These are phyloP conservation scores for Fusarium incarnatum DNA, from an alignment of 2,329 filamentous ascomycete species.

Conservation along the genomic window DNA sequence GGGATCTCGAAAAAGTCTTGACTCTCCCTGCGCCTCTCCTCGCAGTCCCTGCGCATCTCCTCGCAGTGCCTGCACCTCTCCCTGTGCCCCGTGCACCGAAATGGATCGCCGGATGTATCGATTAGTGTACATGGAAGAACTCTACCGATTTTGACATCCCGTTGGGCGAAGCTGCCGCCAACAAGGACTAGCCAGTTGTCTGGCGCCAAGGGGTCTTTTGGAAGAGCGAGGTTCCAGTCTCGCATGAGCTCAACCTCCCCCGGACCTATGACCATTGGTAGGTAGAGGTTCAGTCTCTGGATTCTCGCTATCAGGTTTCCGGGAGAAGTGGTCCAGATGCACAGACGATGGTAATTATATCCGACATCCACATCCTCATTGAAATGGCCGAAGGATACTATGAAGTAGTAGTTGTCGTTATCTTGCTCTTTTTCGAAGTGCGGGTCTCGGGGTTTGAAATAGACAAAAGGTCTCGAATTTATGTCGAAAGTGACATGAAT, in stretches of 20 bases:
- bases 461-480: background rate
- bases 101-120: too few species aligned
- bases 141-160: too few species aligned
- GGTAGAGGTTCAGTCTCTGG: background rate
- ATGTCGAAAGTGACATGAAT: background rate
- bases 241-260: background rate
- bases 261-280: background rate
- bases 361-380: fast-evolving
- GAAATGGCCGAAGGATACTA: background rate
- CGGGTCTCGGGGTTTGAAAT: too few species aligned
- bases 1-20: too few species aligned
- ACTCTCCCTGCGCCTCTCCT: too few species aligned
- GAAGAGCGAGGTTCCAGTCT: background rate
- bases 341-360: background rate
- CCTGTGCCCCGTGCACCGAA: too few species aligned
- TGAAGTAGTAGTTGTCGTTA: background rate
- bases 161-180: fast-evolving
- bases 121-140: too few species aligned
- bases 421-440: too few species aligned
- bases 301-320: fast-evolving
- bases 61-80: too few species aligned
- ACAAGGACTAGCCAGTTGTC: too few species aligned
- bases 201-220: too few species aligned
- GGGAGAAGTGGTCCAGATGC: background rate
- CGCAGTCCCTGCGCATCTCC: too few species aligned